Evolutionary conservation across 139 green algal genomes (phyloP), one percentile per base, ranked within the genome.

Genomic region (Astrephomene gubernaculifera): DNA sequence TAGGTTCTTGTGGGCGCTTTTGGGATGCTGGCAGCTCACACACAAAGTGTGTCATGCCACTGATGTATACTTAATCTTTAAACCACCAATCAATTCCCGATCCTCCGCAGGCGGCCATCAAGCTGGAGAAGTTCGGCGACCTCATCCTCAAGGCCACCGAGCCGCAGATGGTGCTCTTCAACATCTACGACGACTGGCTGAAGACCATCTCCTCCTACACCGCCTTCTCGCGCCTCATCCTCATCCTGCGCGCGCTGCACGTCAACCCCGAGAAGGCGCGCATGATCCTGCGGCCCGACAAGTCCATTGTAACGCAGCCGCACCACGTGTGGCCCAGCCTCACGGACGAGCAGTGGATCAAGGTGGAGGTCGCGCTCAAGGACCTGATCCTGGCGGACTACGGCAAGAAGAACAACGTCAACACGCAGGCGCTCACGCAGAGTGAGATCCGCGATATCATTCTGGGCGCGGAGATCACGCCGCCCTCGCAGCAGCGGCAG

Each of bases 171-270:
- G 95, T 99, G 79, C 93, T 99, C 64, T 99, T 99, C 95, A 99
- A 99, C 95, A 96, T 99, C 88, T 99, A 99, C 92, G 98, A 99
- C 89, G 98, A 99, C 96, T 99, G 98, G 96, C 94, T 99, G 54
- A 97, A 97, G 85, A 98, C 95, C 54, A 97, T 99, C 87, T 97
- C 90, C 65, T 97, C 93, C 45, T 99, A 99, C 95, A 99, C 98
- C 22, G 98, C 98, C 70, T 99, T 99, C 93, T 97, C 92, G 19
- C 91, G 98, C 75, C 94, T 99, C 44, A 98, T 99, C 82, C 95
- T 99, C 78, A 99, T 99, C 90, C 94, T 99, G 84, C 90, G 97
- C 49, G 95, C 97, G 31, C 94, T 99, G 86, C 98, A 99, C 90
- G 97, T 99, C 75, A 98, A 99, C 90, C 94, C 96, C 43, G 98